phyloP scores from a whole-genome alignment of 495 filamentous ascomycete genomes.

The Lentithecium fluviatile region DNA sequence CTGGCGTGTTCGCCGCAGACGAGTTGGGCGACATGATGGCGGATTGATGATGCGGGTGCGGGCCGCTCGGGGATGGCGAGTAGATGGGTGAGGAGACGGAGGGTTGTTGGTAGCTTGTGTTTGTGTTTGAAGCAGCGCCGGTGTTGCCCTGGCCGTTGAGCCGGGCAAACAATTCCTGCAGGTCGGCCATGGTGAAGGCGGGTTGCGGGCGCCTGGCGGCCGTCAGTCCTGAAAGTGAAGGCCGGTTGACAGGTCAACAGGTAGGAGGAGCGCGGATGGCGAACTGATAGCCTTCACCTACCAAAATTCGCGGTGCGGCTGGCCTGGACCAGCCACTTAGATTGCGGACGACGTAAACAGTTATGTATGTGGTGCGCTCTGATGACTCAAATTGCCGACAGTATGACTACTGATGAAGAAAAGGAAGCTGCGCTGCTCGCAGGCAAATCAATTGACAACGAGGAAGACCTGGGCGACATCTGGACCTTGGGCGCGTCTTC shows the following conservation, averaged over 20 bases:
- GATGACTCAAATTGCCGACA: too few relatives aligned
- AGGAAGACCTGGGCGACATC: too few relatives aligned
- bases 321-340: too few relatives aligned
- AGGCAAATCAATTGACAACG: too few relatives aligned
- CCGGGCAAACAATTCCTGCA: conserved; percentile 41
- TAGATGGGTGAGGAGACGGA: conserved; percentile 43
- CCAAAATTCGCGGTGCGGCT: too few relatives aligned
- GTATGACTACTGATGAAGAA: too few relatives aligned
- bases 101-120: conserved; percentile 34
- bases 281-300: too few relatives aligned
- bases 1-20: conserved; percentile 46
- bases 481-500: too few relatives aligned
- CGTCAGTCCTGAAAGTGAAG: background rate
- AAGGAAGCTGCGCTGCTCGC: too few relatives aligned
- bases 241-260: background rate
- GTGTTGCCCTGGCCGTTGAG: conserved; percentile 28
- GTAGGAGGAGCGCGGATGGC: too few relatives aligned
- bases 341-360: too few relatives aligned
- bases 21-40: conserved; percentile 44
- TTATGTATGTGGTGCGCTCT: too few relatives aligned
- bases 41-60: conserved; percentile 40
- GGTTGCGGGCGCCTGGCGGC: background rate
- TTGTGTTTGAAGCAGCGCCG: conserved; percentile 10
- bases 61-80: conserved; percentile 38
- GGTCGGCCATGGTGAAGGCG: conserved; percentile 32